Evolutionary conservation across 495 filamentous ascomycete species (phyloP).

Genomic region (Penicillium ochrochloron): DNA sequence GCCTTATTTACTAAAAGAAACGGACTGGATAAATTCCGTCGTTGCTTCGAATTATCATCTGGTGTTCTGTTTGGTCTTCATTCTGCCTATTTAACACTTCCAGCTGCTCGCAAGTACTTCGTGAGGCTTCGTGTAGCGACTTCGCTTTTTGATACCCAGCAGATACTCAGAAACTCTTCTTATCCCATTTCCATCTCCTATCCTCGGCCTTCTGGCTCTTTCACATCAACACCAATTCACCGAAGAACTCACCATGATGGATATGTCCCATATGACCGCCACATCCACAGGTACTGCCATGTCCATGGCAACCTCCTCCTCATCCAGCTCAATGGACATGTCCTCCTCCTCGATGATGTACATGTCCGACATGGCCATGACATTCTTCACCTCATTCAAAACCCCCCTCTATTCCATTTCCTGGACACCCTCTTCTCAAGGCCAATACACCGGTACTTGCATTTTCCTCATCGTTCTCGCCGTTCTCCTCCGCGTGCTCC

Average conservation of each 20-base stretch:
- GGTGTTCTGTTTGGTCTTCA: not conserved
- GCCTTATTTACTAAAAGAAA: not conserved
- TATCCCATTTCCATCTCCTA: not conserved
- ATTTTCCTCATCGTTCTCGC: conserved; percentile 38
- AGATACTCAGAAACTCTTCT: not conserved
- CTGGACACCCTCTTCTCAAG: conserved; percentile 31
- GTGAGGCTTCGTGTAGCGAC: not conserved
- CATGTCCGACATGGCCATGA: conserved; percentile 39
- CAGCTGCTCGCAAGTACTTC: not conserved
- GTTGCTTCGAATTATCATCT: not conserved
- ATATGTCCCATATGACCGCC: conserved; percentile 28
- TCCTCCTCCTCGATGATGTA: conserved; percentile 27
- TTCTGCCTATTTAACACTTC: not conserved
- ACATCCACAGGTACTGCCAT: conserved; percentile 19
- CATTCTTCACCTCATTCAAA: conserved; percentile 34
- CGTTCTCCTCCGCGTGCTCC: conserved; percentile 31
- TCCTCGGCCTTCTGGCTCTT: not conserved
- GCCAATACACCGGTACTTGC: conserved; percentile 38
- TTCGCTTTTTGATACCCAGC: not conserved
- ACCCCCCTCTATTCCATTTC: conserved; percentile 32
- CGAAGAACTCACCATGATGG: conserved; percentile 18
- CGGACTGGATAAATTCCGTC: not conserved
- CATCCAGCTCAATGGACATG: conserved; percentile 27
- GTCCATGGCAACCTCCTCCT: conserved; percentile 28
- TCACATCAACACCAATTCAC: not conserved